Evolutionary conservation across 257 asterid species (phyloP), one percentile per base, ranked within the genome.

Genomic region (Avicennia marina): DNA sequence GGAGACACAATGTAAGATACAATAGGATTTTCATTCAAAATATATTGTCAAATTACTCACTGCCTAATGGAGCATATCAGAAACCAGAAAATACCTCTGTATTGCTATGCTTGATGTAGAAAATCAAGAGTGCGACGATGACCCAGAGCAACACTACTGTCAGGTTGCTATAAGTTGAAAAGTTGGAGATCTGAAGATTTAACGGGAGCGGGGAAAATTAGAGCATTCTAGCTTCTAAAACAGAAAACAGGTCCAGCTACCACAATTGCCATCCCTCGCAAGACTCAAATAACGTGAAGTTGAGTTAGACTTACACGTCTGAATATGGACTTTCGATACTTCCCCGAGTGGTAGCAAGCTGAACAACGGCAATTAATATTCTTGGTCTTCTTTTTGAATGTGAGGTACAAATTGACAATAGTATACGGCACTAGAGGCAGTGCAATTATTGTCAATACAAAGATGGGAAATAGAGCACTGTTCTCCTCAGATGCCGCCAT

Each of bases 381-480:
- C 20, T 75, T 72, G 44, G 84, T 74, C 67, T 93, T 86, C 71
- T 82, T 82, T 5, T 67, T 72, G 57, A 80, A 75, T 17, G 94
- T 85, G 11, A 72, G 83, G 69, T 73, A 82, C 51, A 93, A 66
- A 56, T 89, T 81, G 65, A 89, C 75, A 58, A 93, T 66, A 8
- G 99, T 93, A 46, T 86, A 93, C 3, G 99, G 99, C 67, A 93
- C 97, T 58, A 93, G 81, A 56, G 97, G 99, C 74, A 93, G 80
- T 8, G 96, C 87, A 70, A 93, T 84, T 69, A 93, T 74, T 32
- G 99, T 93, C 78, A 93, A 75, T 31, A 89, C 85, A 63, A 93
- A 93, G 63, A 93, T 93, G 26, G 99, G 96, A 59, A 93, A 93
- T n/a, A 93, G 80, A 7, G 93, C 84, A 55, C 80, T 86, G 69